Conservation (phyloP, 2,329 filamentous ascomycete genomes). For the Lasiodiplodia theobromae region DNA sequence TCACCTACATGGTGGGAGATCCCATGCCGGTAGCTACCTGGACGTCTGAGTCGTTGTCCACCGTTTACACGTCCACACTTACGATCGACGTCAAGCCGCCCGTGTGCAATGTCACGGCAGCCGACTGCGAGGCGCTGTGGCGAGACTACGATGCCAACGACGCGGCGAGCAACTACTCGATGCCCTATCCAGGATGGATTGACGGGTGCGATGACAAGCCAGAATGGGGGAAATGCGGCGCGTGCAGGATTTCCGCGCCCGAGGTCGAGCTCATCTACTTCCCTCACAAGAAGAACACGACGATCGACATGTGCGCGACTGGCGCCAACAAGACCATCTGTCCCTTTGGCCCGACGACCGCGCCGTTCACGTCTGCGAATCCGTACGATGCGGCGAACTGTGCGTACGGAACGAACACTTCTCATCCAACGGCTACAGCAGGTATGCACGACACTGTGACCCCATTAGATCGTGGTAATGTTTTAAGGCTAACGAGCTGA, state of each 20-base stretch:
- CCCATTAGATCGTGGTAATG: no score
- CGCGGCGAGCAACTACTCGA: background rate
- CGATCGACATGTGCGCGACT: background rate
- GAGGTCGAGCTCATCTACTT: conserved; percentile 25
- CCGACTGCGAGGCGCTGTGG: conserved; percentile 7
- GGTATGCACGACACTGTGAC: background rate
- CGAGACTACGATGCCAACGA: background rate
- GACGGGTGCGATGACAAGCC: background rate
- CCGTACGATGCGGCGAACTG: conserved; percentile 20
- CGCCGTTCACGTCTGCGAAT: conserved; percentile 14
- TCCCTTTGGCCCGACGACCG: conserved; percentile 18
- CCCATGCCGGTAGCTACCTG: conserved; percentile 11
- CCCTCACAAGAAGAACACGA: conserved; percentile 4
- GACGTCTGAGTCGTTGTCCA: background rate
- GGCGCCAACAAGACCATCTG: conserved; percentile 8
- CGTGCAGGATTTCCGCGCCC: conserved; percentile 1
- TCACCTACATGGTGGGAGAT: conserved; percentile 11
- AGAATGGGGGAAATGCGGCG: conserved; percentile 1
- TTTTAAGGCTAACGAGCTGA: background rate
- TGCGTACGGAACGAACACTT: conserved; percentile 18
- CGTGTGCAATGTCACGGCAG: conserved; percentile 5
- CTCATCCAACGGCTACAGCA: background rate
- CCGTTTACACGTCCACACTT: background rate
- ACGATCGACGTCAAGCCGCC: background rate
- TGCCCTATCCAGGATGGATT: background rate